Conservation (phyloP, 2,329 filamentous ascomycete genomes). For the Dactylellina parvicollis region DNA sequence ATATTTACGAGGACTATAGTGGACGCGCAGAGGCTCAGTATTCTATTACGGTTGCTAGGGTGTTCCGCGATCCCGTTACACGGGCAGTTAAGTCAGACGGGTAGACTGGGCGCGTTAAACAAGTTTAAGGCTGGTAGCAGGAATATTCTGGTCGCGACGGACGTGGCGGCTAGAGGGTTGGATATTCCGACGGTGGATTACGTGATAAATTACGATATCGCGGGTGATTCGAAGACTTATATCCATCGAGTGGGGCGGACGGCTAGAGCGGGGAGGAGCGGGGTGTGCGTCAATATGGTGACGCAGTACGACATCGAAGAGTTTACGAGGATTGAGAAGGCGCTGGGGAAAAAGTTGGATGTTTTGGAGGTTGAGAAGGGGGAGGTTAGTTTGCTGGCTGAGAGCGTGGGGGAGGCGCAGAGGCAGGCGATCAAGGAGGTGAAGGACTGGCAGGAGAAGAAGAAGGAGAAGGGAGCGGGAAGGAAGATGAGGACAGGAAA, state of each 20-base stretch:
- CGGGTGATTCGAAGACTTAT: slow-evolving; percentile 88
- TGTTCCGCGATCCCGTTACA: slow-evolving; percentile 93
- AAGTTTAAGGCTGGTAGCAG: slow-evolving; percentile 86
- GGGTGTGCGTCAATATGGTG: slow-evolving; percentile 80
- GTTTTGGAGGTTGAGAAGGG: slow-evolving; percentile 78
- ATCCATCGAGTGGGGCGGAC: slow-evolving; percentile 97
- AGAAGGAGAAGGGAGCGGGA: slow-evolving; percentile 60
- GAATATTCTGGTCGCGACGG: slow-evolving; percentile 89
- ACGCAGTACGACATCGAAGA: slow-evolving; percentile 89
- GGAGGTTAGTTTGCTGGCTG: slow-evolving; percentile 83
- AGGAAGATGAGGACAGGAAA: slow-evolving; percentile 55
- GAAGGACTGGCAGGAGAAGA: slow-evolving; percentile 79
- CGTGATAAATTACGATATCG: slow-evolving; percentile 86
- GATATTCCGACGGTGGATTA: slow-evolving; percentile 93
- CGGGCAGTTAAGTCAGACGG: slow-evolving; percentile 87
- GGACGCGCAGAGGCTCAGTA: slow-evolving; percentile 85
- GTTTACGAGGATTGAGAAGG: slow-evolving; percentile 81
- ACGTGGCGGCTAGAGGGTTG: slow-evolving; percentile 90
- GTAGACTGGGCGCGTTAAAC: slow-evolving; percentile 84
- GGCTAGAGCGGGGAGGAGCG: slow-evolving; percentile 88
- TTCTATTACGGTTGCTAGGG: slow-evolving; percentile 82
- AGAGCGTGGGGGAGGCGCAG: slow-evolving; percentile 83
- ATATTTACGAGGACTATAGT: slow-evolving; percentile 92
- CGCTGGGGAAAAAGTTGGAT: slow-evolving; percentile 78
- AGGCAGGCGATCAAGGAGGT: slow-evolving; percentile 80